phyloP scores from a whole-genome alignment of 257 asterid species.

The Petunia axillaris region DNA sequence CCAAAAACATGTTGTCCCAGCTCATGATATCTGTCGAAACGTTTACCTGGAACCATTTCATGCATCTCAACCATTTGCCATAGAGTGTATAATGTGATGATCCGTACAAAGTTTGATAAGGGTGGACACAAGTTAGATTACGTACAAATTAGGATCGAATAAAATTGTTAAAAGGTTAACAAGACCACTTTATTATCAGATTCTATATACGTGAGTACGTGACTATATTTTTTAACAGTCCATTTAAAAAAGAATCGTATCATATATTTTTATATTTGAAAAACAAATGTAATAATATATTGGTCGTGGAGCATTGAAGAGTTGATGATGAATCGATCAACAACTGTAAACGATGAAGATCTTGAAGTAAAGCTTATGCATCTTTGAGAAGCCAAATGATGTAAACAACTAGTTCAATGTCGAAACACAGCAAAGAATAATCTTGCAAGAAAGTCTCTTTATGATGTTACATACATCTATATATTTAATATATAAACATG shows the following conservation, averaged over 20 bases:
- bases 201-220: too few species aligned
- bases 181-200: not conserved
- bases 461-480: too few species aligned
- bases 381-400: not conserved
- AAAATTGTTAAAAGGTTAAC: not conserved
- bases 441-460: too few species aligned
- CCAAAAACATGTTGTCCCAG: constrained; percentile 66
- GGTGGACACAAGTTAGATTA: not conserved
- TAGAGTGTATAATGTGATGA: constrained; percentile 55
- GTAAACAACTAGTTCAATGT: not conserved
- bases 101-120: constrained; percentile 28
- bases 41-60: constrained; percentile 63
- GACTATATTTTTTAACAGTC: too few species aligned
- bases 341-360: too few species aligned
- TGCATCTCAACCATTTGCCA: constrained; percentile 84
- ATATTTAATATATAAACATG: too few species aligned
- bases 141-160: not conserved
- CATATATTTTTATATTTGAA: too few species aligned
- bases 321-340: too few species aligned
- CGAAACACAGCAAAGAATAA: not conserved
- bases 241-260: too few species aligned
- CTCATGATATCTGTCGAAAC: constrained; percentile 63
- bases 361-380: too few species aligned
- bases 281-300: too few species aligned
- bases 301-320: too few species aligned